A percentile compares a stretch with the other conserved stretches of the same genome.
Evolutionary conservation across 2,329 filamentous ascomycete genomes (phyloP).

Genomic region (Pyricularia pennisetigena): DNA sequence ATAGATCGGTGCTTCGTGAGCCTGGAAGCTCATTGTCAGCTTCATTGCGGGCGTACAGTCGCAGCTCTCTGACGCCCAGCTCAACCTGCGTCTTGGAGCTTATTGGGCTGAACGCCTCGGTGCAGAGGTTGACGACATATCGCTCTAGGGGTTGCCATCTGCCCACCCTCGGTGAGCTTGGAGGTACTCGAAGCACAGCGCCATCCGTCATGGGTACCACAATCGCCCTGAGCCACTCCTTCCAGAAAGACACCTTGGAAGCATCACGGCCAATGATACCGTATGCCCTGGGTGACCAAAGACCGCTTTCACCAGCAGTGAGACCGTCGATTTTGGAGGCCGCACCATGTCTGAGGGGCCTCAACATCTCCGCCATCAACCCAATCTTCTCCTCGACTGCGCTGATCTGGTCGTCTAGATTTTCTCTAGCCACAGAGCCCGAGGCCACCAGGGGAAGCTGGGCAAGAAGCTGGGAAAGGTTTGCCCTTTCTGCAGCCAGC

Average conservation of each 20-base stretch:
- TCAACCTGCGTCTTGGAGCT: constrained; percentile 95
- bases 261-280: constrained; percentile 82
- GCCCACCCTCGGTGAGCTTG: constrained; percentile 82
- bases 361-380: constrained; percentile 90
- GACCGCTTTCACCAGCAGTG: constrained; percentile 87
- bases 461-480: constrained; percentile 79
- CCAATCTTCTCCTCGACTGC: constrained; percentile 94
- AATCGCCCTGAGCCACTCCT: constrained; percentile 92
- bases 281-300: constrained; percentile 92
- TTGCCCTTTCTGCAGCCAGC: constrained; percentile 76
- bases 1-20: constrained; percentile 83
- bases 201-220: constrained; percentile 95
- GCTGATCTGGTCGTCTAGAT: constrained; percentile 88
- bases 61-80: constrained; percentile 77
- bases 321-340: constrained; percentile 96
- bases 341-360: constrained; percentile 85
- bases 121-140: constrained; percentile 94
- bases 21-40: constrained; percentile 88
- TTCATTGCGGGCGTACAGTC: constrained; percentile 87
- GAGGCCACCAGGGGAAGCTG: constrained; percentile 72
- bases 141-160: constrained; percentile 94
- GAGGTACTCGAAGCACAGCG: constrained; percentile 68
- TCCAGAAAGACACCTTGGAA: constrained; percentile 86
- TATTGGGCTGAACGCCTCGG: constrained; percentile 84
- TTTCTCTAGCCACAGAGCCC: constrained; percentile 71